Evolutionary conservation across 2,329 filamentous ascomycete species (phyloP).

Genomic region (Orbilia blumenaviensis): DNA sequence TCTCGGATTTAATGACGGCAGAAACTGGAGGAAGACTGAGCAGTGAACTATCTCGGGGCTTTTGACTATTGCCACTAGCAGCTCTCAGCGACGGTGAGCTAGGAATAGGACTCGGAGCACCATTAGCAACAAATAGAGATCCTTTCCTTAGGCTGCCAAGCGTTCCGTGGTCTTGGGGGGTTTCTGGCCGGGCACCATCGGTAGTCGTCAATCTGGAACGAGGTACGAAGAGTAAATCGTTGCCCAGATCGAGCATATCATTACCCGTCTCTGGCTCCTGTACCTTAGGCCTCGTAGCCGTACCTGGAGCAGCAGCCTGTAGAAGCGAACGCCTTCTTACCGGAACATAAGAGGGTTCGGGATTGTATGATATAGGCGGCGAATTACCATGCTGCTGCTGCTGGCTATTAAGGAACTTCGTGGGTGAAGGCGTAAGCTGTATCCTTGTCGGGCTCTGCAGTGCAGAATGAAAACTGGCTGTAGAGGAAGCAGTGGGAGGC

Average conservation of each 20-base stretch:
- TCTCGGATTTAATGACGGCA: background rate
- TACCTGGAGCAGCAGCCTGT: conserved; percentile 48
- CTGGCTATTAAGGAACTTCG: conserved; percentile 16
- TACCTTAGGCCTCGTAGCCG: conserved; percentile 39
- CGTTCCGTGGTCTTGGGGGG: conserved; percentile 43
- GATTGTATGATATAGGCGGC: conserved; percentile 18
- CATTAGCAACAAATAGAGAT: conserved; percentile 41
- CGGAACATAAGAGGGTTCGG: conserved; percentile 33
- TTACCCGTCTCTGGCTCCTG: conserved; percentile 24
- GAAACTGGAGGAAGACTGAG: conserved; percentile 33
- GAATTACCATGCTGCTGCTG: conserved; percentile 4
- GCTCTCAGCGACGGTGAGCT: conserved; percentile 47
- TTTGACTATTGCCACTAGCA: conserved; percentile 23
- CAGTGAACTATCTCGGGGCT: conserved; percentile 27
- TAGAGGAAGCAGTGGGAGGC: conserved; percentile 47
- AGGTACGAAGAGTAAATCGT: conserved; percentile 19
- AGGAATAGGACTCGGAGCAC: conserved; percentile 40
- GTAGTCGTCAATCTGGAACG: conserved; percentile 1
- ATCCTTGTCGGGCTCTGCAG: conserved; percentile 47
- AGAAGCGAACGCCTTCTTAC: conserved; percentile 37
- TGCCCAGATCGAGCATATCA: conserved; percentile 3
- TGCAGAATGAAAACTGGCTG: conserved; percentile 52
- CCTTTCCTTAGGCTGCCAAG: conserved; percentile 36
- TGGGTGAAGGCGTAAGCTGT: conserved; percentile 42
- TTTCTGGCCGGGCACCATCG: conserved; percentile 33